A percentile compares a stretch with the other conserved stretches of the same genome.
These are phyloP conservation scores for Chiua virens DNA, from an alignment of 768 basidiomycete genomes.

Conservation along the genomic window DNA sequence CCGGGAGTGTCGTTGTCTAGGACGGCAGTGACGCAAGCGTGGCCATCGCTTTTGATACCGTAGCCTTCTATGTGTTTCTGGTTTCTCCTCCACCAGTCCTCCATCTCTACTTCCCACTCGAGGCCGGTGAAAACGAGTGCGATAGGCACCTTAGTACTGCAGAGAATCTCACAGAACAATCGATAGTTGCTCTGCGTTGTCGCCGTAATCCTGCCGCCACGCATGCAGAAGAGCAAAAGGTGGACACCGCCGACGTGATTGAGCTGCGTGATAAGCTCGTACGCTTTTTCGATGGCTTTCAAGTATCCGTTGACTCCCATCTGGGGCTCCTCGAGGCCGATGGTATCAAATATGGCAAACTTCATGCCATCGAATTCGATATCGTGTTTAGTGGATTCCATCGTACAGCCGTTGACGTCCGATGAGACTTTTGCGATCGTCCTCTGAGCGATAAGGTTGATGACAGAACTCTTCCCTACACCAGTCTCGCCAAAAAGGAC, in stretches of 20 bases:
- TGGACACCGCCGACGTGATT: constrained; percentile 34
- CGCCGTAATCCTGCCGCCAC: constrained; percentile 38
- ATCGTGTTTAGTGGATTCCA: constrained; percentile 29
- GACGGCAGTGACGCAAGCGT: constrained; percentile 33
- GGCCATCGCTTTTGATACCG: constrained; percentile 29
- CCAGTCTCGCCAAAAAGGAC: constrained; percentile 45
- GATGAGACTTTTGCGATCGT: constrained; percentile 26
- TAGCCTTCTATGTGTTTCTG: constrained; percentile 16
- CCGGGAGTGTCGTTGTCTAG: constrained; percentile 18
- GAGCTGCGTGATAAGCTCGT: constrained; percentile 34
- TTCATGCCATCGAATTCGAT: constrained; percentile 18
- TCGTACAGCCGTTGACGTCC: constrained; percentile 36
- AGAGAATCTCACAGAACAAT: constrained; percentile 41
- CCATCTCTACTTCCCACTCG: constrained; percentile 34
- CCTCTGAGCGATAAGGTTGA: constrained; percentile 30
- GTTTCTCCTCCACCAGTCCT: constrained; percentile 37
- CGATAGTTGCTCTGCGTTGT: constrained; percentile 38
- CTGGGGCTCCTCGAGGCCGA: constrained; percentile 35
- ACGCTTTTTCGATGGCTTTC: constrained; percentile 29
- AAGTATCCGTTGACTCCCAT: constrained; percentile 29
- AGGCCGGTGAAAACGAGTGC: constrained; percentile 42
- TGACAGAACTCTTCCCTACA: constrained; percentile 32
- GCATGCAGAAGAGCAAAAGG: constrained; percentile 44
- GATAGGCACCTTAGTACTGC: constrained; percentile 36
- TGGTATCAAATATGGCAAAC: constrained; percentile 34